Percentiles rank a stretch among this genome's conserved stretches.
Evolutionary conservation across 768 basidiomycete species (phyloP).

Genomic region (Amanita brunnescens): DNA sequence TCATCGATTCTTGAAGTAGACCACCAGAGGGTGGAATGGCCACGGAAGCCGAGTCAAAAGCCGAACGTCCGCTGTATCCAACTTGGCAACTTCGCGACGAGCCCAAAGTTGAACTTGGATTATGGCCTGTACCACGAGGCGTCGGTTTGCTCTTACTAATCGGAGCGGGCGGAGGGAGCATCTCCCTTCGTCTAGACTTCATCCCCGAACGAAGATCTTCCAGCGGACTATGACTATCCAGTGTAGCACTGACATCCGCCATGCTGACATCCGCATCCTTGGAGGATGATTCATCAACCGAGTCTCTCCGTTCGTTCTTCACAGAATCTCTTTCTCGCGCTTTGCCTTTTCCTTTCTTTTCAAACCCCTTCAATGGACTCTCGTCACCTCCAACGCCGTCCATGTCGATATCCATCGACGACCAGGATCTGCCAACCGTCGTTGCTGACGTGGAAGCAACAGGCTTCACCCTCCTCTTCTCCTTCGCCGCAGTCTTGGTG

Average conservation of each 20-base stretch:
- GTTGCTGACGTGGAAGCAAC: not conserved
- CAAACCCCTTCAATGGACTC: not conserved
- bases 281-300: not conserved
- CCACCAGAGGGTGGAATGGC: not conserved
- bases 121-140: not conserved
- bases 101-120: not conserved
- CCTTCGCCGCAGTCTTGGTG: not conserved
- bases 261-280: slow-evolving; percentile 5
- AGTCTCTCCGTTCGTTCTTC: not conserved
- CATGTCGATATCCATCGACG: slow-evolving; percentile 1
- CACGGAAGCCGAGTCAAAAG: not conserved
- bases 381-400: not conserved
- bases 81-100: not conserved
- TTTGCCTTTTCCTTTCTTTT: not conserved
- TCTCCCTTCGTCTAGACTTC: not conserved
- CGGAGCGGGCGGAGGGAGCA: slow-evolving; percentile 1
- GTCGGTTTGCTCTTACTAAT: not conserved
- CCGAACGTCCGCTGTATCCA: not conserved
- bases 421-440: not conserved
- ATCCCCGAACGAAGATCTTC: not conserved
- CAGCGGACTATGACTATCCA: not conserved
- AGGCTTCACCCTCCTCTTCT: not conserved
- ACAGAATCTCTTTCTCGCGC: not conserved
- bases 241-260: not conserved
- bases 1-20: not conserved